Conservation (phyloP, 345 rosid species). For the Streptanthus diversifolius region DNA sequence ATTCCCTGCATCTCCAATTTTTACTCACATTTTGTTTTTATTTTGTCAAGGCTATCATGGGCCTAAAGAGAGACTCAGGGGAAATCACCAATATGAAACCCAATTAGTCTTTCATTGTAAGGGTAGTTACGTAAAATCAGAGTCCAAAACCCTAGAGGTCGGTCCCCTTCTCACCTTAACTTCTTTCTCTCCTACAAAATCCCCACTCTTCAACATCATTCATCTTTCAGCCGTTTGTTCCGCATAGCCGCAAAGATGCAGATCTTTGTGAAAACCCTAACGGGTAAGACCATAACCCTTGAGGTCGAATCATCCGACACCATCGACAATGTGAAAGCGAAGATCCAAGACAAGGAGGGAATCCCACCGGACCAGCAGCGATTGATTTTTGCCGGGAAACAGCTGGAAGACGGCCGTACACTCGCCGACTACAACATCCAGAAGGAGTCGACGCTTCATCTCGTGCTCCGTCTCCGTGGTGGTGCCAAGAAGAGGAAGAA, state of each 20-base stretch:
- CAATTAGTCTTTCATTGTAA: neutral
- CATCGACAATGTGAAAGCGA: slow-evolving; percentile 40
- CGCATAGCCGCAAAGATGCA: slow-evolving; percentile 41
- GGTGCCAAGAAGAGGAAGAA: slow-evolving; percentile 44
- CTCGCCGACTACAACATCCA: slow-evolving; percentile 42
- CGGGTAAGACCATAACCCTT: slow-evolving; percentile 70
- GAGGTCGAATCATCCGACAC: slow-evolving; percentile 45
- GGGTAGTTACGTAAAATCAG: slow-evolving; percentile 12
- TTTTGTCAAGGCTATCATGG: neutral
- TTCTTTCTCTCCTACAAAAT: neutral
- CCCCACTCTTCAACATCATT: neutral
- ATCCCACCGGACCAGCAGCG: slow-evolving; percentile 39
- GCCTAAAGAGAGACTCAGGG: neutral
- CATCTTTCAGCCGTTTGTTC: neutral
- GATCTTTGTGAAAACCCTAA: slow-evolving; percentile 77
- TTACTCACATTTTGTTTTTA: fast-evolving
- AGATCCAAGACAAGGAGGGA: slow-evolving; percentile 40
- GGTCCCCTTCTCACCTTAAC: neutral
- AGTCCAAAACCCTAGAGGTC: slow-evolving; percentile 19
- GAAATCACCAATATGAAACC: neutral
- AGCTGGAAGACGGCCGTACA: slow-evolving; percentile 37
- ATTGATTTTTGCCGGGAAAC: slow-evolving; percentile 36
- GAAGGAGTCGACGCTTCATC: slow-evolving; percentile 43
- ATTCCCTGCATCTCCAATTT: slow-evolving; percentile 26
- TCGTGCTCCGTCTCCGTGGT: slow-evolving; percentile 41